A percentile compares a stretch with the other conserved stretches of the same genome.
These are phyloP conservation scores for Monilinia polystroma DNA, from an alignment of 2,329 filamentous ascomycete species.

Conservation along the genomic window DNA sequence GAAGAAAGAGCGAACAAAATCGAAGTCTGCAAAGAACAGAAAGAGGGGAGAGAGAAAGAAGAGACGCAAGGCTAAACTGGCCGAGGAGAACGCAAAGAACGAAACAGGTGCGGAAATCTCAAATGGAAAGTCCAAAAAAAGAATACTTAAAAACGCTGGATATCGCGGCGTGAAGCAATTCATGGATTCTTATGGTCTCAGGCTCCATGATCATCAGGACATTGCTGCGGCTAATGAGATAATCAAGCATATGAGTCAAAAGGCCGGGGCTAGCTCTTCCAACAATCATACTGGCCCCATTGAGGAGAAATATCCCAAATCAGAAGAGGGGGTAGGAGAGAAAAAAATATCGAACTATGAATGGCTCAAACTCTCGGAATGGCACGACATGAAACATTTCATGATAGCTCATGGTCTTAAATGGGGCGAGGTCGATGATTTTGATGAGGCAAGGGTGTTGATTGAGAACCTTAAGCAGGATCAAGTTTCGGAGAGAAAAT, in stretches of 20 bases:
- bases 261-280: neutral
- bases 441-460: neutral
- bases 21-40: neutral
- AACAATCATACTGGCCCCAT: neutral
- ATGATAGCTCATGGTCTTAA: constrained; percentile 6
- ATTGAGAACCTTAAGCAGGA: constrained; percentile 5
- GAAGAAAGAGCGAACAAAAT: neutral
- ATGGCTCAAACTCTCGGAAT: neutral
- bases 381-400: constrained; percentile 3
- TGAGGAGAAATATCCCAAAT: neutral
- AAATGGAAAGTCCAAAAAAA: neutral
- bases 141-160: neutral
- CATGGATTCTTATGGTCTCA: neutral
- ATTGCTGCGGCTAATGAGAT: neutral
- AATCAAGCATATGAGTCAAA: neutral
- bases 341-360: neutral
- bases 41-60: neutral
- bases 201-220: neutral
- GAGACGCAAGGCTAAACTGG: constrained; percentile 6
- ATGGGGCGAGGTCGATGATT: neutral
- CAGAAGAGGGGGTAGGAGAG: neutral
- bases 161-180: neutral
- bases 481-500: constrained; percentile 4
- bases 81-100: neutral
- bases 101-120: neutral